These are phyloP conservation scores for Blastobotrys terrestris DNA, from an alignment of 805 yeast species.

Conservation along the genomic window DNA sequence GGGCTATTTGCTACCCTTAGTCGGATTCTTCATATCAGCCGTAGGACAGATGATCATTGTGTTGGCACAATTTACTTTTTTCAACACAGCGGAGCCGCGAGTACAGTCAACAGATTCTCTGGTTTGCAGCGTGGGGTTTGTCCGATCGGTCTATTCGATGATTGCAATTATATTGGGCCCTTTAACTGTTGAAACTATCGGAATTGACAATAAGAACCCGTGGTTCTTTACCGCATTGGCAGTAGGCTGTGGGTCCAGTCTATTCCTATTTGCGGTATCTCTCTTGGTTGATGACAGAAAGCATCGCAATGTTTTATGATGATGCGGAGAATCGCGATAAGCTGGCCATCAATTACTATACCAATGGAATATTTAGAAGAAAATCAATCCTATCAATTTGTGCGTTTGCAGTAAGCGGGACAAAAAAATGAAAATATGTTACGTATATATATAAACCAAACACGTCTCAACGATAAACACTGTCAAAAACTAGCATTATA, in stretches of 20 bases:
- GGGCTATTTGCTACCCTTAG: background rate
- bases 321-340: background rate
- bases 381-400: background rate
- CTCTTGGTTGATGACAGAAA: background rate
- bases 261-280: background rate
- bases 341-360: background rate
- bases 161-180: background rate
- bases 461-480: no score
- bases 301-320: background rate
- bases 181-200: background rate
- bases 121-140: background rate
- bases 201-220: background rate
- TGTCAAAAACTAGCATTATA: no score
- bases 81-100: background rate
- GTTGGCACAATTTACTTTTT: background rate
- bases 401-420: background rate
- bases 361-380: background rate
- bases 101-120: background rate
- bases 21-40: background rate
- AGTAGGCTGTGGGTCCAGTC: background rate
- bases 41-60: background rate
- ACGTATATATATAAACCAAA: no score
- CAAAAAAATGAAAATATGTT: no score
- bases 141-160: background rate
- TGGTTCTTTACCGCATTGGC: background rate